Conservation (phyloP, 306 rosid species). For the Psophocarpus tetragonolobus region DNA sequence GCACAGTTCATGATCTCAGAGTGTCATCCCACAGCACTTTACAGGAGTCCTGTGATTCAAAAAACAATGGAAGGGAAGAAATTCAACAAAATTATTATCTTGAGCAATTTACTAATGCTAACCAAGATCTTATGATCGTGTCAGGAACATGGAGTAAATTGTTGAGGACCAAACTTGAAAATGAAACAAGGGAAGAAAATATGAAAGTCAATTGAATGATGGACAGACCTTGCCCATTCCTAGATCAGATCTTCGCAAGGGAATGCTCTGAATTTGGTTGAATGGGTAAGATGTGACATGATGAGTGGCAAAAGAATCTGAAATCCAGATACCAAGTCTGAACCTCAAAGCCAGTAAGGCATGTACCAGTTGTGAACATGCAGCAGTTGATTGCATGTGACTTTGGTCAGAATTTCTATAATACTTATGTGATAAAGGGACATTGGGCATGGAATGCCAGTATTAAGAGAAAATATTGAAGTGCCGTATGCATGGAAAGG, state of each 20-base stretch:
- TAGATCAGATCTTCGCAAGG: not conserved
- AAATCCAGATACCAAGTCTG: not conserved
- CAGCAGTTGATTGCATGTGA: not conserved
- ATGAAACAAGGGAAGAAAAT: not conserved
- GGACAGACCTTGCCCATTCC: not conserved
- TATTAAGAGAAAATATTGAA: not conserved
- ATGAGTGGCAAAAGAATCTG: not conserved
- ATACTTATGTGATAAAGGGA: not conserved
- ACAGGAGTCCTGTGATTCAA: not conserved
- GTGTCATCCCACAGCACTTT: not conserved
- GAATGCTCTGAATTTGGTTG: not conserved
- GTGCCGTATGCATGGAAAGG: not conserved
- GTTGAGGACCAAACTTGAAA: not conserved
- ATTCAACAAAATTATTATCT: not conserved
- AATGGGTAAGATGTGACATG: not conserved
- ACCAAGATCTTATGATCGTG: not conserved
- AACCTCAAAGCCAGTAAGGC: not conserved
- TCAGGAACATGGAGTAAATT: not conserved
- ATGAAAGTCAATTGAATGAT: not conserved
- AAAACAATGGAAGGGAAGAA: not conserved
- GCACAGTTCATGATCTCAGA: not conserved
- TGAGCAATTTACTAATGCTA: not conserved
- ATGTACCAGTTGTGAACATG: not conserved
- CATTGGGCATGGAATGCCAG: not conserved
- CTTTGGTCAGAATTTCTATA: not conserved